These are phyloP conservation scores for Lactarius quietus DNA, from an alignment of 768 basidiomycete species.

Conservation along the genomic window DNA sequence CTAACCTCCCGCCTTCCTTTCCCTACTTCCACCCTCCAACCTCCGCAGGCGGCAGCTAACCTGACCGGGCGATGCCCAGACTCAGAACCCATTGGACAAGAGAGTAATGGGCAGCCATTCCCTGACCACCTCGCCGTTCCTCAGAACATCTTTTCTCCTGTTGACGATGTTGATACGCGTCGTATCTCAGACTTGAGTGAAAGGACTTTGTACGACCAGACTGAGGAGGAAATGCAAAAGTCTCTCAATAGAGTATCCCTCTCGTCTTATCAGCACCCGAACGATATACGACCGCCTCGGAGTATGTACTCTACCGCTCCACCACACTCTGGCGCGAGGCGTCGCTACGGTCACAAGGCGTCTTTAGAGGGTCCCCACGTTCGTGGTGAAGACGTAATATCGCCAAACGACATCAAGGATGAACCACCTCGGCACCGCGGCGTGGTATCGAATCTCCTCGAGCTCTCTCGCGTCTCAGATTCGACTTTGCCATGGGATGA, in stretches of 20 bases:
- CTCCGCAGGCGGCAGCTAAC: neutral
- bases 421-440: constrained; percentile 5
- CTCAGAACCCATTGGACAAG: neutral
- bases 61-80: neutral
- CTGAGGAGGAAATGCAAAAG: constrained; percentile 15
- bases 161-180: constrained; percentile 4
- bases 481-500: neutral
- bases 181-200: constrained; percentile 19
- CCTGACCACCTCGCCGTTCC: neutral
- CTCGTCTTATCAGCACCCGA: constrained; percentile 20
- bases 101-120: neutral
- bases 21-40: neutral
- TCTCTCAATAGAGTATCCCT: constrained; percentile 16
- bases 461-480: constrained; percentile 13
- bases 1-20: neutral
- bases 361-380: constrained; percentile 1
- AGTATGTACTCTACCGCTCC: neutral
- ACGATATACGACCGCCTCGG: constrained; percentile 8
- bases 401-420: neutral
- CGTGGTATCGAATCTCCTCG: constrained; percentile 19
- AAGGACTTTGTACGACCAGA: constrained; percentile 12
- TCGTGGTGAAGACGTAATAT: neutral
- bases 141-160: neutral
- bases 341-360: neutral
- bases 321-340: neutral